Percentiles rank a stretch among this genome's conserved stretches.
Conservation (phyloP, 2,329 filamentous ascomycete genomes). For the Colletotrichum siamense region DNA sequence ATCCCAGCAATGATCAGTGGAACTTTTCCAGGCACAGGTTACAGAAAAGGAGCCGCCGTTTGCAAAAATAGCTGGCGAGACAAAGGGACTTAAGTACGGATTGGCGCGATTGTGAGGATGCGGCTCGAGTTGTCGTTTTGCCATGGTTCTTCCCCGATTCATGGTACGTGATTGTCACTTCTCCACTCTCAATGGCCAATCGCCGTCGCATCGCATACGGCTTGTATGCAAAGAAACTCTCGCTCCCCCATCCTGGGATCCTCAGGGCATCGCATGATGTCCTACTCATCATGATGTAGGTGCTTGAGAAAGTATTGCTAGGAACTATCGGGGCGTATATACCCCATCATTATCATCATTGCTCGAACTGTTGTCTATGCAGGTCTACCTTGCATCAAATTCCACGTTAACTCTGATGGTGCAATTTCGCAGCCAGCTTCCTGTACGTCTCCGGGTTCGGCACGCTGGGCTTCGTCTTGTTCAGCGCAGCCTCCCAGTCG, state of each 20-base stretch:
- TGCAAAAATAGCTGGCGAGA: background rate
- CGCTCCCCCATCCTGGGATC: background rate
- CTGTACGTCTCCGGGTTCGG: constrained; percentile 50
- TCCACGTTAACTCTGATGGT: constrained; percentile 5
- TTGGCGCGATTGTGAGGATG: background rate
- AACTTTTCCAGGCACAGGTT: background rate
- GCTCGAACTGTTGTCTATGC: background rate
- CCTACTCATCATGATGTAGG: background rate
- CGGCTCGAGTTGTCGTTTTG: background rate
- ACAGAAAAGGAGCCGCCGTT: background rate
- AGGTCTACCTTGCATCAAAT: background rate
- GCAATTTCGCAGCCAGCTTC: constrained; percentile 36
- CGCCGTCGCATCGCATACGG: background rate
- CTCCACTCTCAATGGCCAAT: constrained; percentile 13
- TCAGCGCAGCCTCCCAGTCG: constrained; percentile 61
- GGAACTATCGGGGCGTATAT: background rate
- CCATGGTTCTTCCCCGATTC: background rate
- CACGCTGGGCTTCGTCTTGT: constrained; percentile 55
- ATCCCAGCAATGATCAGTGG: background rate
- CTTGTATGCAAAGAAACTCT: background rate
- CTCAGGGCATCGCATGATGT: background rate
- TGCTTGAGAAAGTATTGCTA: background rate
- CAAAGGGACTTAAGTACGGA: background rate
- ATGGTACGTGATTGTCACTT: constrained; percentile 6
- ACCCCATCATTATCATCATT: background rate